Evolutionary conservation across 78 protist species (phyloP), one percentile per base, ranked within the genome.

Genomic region (Dictyostelium capitatum): DNA sequence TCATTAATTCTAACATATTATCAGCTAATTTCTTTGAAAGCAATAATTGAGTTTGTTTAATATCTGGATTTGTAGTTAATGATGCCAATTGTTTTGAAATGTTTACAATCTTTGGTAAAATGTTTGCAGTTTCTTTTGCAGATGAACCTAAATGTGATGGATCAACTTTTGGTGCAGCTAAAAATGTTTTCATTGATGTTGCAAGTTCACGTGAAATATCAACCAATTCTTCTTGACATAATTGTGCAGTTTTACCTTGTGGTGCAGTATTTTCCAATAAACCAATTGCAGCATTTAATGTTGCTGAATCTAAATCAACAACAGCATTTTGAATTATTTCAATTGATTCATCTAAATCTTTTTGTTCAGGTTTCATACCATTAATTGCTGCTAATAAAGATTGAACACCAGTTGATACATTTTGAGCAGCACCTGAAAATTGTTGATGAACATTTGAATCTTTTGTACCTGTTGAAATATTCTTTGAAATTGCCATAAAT

Each of bases 201-300:
- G 91, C 96, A 12, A 92, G 11, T 43, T 92, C 92, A 32, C 89
- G 47, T 0, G 85, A 73, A 69, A 83, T 59, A 28, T 84, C 92
- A 28, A 84, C 96, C 50, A 84, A 74, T 23, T 92, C 96, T 56
- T 92, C 92, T 80, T 84, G 93, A 25, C 87, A 83, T 6, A 47
- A 53, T 65, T 74, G 85, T 2, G 96, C 89, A n/a, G 96, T 92
- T 67, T 84, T 92, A 37, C 95, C 95, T n/a, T 74, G 43, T 79
- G 95, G 95, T 5, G 95, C 95, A 23, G 95, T 90, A 62, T 90
- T 90, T 65, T 90, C 95, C 8, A 90, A 64, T 28, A 90, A 43
- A 64, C 95, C 95, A 59, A 90, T 83, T 15, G 95, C 89, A 51
- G 95, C 95, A 56, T 73, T 75, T 41, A 90, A 64, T 11, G 95